Conservation (phyloP, 306 rosid genomes). For the Medicago lupulina region DNA sequence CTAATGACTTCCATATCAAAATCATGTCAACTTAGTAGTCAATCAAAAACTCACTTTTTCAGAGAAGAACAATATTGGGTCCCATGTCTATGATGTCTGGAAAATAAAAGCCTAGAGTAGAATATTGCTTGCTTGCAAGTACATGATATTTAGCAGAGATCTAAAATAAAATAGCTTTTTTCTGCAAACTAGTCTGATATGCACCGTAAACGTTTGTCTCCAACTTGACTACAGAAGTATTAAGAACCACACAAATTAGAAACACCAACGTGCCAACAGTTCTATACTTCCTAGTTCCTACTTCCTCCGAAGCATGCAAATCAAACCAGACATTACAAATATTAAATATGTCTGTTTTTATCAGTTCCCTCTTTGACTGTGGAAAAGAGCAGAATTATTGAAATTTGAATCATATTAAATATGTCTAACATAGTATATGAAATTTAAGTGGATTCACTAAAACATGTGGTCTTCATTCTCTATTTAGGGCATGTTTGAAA, state of each 20-base stretch:
- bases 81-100: constrained; percentile 41
- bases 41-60: constrained; percentile 13
- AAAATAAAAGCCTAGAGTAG: constrained; percentile 36
- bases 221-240: constrained; percentile 50
- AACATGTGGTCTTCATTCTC: no score
- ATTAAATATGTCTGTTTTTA: background rate
- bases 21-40: constrained; percentile 47
- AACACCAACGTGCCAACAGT: constrained; percentile 25
- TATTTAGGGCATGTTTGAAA: no score
- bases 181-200: constrained; percentile 30
- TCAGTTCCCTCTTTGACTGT: background rate
- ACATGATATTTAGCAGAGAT: constrained; percentile 42
- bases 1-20: constrained; percentile 42
- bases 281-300: constrained; percentile 43
- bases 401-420: background rate
- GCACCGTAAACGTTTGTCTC: constrained; percentile 58
- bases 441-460: no score
- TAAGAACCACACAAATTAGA: constrained; percentile 45
- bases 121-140: constrained; percentile 39
- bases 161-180: constrained; percentile 37
- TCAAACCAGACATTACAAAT: constrained; percentile 16
- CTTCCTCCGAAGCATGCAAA: constrained; percentile 47
- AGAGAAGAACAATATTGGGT: constrained; percentile 53
- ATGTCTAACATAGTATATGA: no score
- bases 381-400: background rate